These are phyloP conservation scores for Ustilago bromivora DNA, from an alignment of 1,284 basidiomycete species.

Conservation along the genomic window DNA sequence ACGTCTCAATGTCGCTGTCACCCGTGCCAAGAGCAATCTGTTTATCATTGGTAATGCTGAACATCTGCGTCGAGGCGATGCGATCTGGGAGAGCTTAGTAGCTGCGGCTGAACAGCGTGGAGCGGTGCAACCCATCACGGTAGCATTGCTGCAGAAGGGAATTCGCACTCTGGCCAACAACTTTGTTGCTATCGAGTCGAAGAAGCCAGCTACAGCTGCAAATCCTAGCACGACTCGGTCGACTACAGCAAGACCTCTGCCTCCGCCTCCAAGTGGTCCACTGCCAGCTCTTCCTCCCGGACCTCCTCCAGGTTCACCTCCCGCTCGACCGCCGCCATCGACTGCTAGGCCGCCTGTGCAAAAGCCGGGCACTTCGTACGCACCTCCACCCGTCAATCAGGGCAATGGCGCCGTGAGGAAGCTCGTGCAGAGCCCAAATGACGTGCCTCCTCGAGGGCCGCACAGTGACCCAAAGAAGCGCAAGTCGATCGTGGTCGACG, in stretches of 20 bases:
- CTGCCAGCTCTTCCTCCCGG: conserved; percentile 5
- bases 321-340: conserved; percentile 11
- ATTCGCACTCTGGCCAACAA: conserved; percentile 42
- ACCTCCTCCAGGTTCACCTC: background rate
- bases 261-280: conserved; percentile 7
- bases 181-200: conserved; percentile 15
- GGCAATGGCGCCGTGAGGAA: background rate
- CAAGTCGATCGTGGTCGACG: conserved; percentile 39
- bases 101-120: conserved; percentile 48
- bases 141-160: conserved; percentile 38
- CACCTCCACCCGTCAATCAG: conserved; percentile 16
- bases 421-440: conserved; percentile 14
- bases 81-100: conserved; percentile 57
- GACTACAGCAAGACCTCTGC: background rate
- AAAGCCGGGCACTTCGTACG: conserved; percentile 15
- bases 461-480: conserved; percentile 36
- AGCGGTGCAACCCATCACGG: conserved; percentile 40
- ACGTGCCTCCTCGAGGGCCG: conserved; percentile 4
- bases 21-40: conserved; percentile 91
- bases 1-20: conserved; percentile 87
- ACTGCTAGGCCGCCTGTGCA: conserved; percentile 8
- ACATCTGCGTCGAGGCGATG: conserved; percentile 82
- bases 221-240: conserved; percentile 3
- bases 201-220: conserved; percentile 10
- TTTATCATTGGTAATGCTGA: conserved; percentile 91